Base-by-base conservation (phyloP, 2,329 filamentous ascomycete species). In the Colletotrichum graminicola region DNA sequence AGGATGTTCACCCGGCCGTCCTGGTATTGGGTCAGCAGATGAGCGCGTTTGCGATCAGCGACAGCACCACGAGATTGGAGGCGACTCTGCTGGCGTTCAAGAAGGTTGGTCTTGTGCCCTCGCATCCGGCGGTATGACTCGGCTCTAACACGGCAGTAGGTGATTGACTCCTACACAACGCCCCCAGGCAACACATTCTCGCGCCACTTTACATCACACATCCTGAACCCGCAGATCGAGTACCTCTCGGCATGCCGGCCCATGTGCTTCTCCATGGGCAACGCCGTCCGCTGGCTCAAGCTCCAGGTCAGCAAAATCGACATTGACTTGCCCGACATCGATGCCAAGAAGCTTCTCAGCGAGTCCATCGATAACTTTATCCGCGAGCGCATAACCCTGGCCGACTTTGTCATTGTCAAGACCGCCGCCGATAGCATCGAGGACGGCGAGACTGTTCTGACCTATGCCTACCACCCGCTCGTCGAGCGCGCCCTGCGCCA, bases 261-360 rank as follows among this genome's bases (percentile, higher is more conserved):
- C 43, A 93, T 99, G 83, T 97, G 94, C 75, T 96, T 97, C 82
- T 94, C 94, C 73, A 97, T 98, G 91, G 96, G 96, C 72, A 99
- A 98, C 80, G 94, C 94, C 45, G 97, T 99, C 79, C 90, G 96
- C 66, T 95, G 94, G 87, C 88, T 99, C 61, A 99, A 99, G 85
- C 90, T 97, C 59, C 90, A 94, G 77, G 95, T 99, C 78, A 93
- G 94, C 77, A 94, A 94, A 76, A 91, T 98, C 70, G 94, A 98
- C 77, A 94, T 95, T 51, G 93, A 95, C 76, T 89, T 92, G 1
- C 90, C 93, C 39, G 95, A 99, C 79, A 84, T 89, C 26, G 90
- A 93, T 59, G 95, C 95, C 34, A 98, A 97, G 83, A 88, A 91
- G 67, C 85, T 90, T 34, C 66, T 72, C 7, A 47, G 91, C 78